Evolutionary conservation across 805 yeast species (phyloP), one percentile per base, ranked within the genome.

Genomic region (Yarrowia yakushimensis): DNA sequence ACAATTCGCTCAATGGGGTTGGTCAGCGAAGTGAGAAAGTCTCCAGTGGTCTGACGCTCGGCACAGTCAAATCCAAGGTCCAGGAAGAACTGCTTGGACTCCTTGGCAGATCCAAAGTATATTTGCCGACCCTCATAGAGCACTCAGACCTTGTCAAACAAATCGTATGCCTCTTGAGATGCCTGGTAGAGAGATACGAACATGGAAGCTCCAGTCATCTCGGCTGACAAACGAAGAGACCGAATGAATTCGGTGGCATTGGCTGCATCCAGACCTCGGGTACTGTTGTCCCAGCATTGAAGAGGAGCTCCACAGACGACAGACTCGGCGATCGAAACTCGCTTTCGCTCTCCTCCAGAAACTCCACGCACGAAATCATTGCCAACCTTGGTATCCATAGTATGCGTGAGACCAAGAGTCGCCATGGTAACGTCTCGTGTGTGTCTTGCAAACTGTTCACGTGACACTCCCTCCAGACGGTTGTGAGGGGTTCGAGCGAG

Each of bases 271-370:
- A 85, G 76, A 72, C 89, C 89, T 73, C 88, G 79, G n/a, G 89
- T 85, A 28, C 88, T 85, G 67, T 85, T 85, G 74, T 85, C 89
- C 82, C 85, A 85, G 65, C 87, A 83, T 66, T 78, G 83, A 20
- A 84, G 75, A 8, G 82, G 75, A 10, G 82, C 85, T 60, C 81
- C 77, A 69, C 62, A 60, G 13, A 52, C 42, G 18, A 41, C 36
- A 1, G 82, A 87, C 72, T 85, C 89, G 3, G 86, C 88, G 67
- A 85, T 80, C 3, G 88, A 83, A 22, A 85, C 88, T 75, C 89
- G 82, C 74, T 85, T 85, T 67, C 89, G 76, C 74, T 85, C 87
- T 74, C 89, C 89, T 69, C 89, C 89, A 36, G 88, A 84, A 55
- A 85, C 83, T 72, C 89, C 89, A 72, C 87, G 79, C 23, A 85